These are phyloP conservation scores for Nitzschia inconspicua DNA, from an alignment of 108 stramenopile species.

Conservation along the genomic window DNA sequence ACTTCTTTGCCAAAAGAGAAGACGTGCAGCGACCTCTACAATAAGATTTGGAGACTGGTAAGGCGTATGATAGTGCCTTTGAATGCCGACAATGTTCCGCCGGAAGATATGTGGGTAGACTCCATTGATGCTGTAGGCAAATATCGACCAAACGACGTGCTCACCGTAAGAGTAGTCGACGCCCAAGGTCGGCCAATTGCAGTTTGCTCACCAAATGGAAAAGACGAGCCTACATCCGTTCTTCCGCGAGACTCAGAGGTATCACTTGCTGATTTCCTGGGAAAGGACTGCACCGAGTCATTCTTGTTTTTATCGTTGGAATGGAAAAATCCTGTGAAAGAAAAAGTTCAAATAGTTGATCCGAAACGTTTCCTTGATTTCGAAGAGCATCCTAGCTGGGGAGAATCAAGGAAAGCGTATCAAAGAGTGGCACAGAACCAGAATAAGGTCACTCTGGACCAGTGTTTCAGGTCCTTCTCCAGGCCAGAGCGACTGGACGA, in stretches of 20 bases:
- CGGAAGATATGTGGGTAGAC: background rate
- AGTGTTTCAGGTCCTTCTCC: conserved; percentile 76
- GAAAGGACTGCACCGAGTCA: conserved; percentile 22
- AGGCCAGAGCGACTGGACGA: conserved; percentile 86
- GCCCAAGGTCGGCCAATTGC: conserved; percentile 11
- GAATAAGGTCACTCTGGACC: conserved; percentile 54
- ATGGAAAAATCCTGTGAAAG: conserved; percentile 28
- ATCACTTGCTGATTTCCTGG: conserved; percentile 20
- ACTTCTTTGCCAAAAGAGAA: conserved; percentile 38
- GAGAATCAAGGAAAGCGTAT: conserved; percentile 17
- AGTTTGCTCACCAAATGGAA: conserved; percentile 19
- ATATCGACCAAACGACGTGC: conserved; percentile 11
- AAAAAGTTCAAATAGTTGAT: conserved; percentile 1
- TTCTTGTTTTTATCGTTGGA: conserved; percentile 48
- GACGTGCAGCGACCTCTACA: conserved; percentile 50
- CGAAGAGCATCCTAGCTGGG: conserved; percentile 27
- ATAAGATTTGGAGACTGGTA: conserved; percentile 45
- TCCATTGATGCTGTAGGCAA: conserved; percentile 1
- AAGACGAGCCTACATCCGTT: conserved; percentile 6
- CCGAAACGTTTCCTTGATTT: conserved; percentile 23
- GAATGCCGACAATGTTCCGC: conserved; percentile 1
- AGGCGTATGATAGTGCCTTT: conserved; percentile 30
- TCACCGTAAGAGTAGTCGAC: conserved; percentile 32
- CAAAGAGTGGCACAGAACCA: background rate
- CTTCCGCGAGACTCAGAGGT: conserved; percentile 32